A percentile compares a stretch with the other conserved stretches of the same genome.
Evolutionary conservation across 805 yeast genomes (phyloP).

Genomic region (Saturnispora diversa): DNA sequence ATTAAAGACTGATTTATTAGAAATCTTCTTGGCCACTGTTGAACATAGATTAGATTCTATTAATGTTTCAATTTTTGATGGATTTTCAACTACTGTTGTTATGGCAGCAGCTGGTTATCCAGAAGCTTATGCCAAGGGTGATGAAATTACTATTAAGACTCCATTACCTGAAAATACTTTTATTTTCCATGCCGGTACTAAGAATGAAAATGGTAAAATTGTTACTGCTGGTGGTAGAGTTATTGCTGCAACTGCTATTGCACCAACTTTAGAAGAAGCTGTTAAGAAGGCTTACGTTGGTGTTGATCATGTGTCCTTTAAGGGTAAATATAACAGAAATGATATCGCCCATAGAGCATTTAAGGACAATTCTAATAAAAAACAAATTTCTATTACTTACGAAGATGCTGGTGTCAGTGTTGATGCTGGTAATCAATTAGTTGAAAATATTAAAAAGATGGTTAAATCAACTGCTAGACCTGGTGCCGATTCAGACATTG

Average conservation of each 20-base stretch:
- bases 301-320: constrained; percentile 64
- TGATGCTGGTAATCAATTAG: constrained; percentile 87
- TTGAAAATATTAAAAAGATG: constrained; percentile 79
- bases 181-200: constrained; percentile 97
- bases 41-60: constrained; percentile 90
- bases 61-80: constrained; percentile 41
- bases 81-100: constrained; percentile 80
- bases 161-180: constrained; percentile 49
- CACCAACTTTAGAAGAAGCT: constrained; percentile 65
- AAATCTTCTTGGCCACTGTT: constrained; percentile 86
- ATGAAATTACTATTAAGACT: constrained; percentile 55
- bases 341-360: constrained; percentile 98
- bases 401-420: constrained; percentile 97
- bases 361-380: constrained; percentile 38
- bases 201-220: constrained; percentile 37
- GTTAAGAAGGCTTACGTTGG: constrained; percentile 83
- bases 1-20: constrained; percentile 84
- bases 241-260: constrained; percentile 86
- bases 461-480: constrained; percentile 90
- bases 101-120: constrained; percentile 98
- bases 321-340: constrained; percentile 71
- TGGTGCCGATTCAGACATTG: constrained; percentile 96
- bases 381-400: constrained; percentile 57
- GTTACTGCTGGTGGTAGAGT: constrained; percentile 96
- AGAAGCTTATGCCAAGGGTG: constrained; percentile 76